Base-by-base conservation (phyloP, 371 early-diverging fungal species). In the Mortierella sp. region DNA sequence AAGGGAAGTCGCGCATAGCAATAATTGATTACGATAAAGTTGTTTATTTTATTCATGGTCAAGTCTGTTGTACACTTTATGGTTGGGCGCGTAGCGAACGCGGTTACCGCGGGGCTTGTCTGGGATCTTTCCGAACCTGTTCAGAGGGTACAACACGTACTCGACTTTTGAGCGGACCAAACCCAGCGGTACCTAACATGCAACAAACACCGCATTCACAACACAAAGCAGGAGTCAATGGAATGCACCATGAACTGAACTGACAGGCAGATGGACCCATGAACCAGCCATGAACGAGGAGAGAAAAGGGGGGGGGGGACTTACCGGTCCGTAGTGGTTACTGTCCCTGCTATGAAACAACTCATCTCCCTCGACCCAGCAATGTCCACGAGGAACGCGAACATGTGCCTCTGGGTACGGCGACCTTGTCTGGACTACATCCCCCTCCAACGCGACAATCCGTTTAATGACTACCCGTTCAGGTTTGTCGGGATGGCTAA, bases 281-380 rank as follows among this genome's bases (percentile, higher is more conserved):
- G n/a, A 13, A 2, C 16, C 16, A 50, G 16, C 16, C 14, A 50
- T 50, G 2, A 50, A 16, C 14, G 16, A 75, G 24, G 24, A 60
- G 63, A 28, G 3, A 63, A 52, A 31, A 54, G n/a, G n/a, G n/a
- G n/a, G n/a, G n/a, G n/a, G n/a, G n/a, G n/a, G n/a, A 60, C 84
- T 91, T 92, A 94, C 94, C 0, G 97, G 95, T 74, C 98, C 98
- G 90, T 95, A 97, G 6, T 90, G 80, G 87, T 96, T 97, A 83
- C 96, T 96, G 79, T 98, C 98, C 75, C 90, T 91, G 74, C 96
- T 96, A 85, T 95, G 95, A 83, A 95, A 96, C 50, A 92, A 90
- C 83, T 97, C 97, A 83, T 98, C 98, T 31, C 96, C 95, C 89
- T 98, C 98, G 65, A 97, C 91, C 98, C 98, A 98, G 83, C 95